These are phyloP conservation scores for Tetrastigma voinierianum DNA, from an alignment of 164 flowering plant genomes.

Conservation along the genomic window DNA sequence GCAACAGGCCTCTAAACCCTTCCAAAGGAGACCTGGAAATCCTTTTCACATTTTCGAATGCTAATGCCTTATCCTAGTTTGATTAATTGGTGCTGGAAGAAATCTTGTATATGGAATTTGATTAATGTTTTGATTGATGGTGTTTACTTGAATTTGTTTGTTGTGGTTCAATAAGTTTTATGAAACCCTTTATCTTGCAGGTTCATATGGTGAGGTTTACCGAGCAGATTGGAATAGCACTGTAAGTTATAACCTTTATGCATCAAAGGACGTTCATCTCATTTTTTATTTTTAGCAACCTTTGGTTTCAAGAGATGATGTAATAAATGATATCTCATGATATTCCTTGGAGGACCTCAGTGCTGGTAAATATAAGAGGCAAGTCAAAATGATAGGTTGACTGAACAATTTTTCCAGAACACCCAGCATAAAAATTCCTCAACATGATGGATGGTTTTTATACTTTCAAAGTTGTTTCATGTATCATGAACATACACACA, in stretches of 20 bases:
- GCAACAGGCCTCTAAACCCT: too few species aligned
- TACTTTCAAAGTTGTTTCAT: neutral
- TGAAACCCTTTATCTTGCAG: constrained; percentile 37
- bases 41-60: too few species aligned
- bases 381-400: neutral
- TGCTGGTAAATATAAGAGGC: neutral
- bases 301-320: neutral
- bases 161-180: neutral
- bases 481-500: neutral
- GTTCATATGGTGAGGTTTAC: constrained; percentile 97
- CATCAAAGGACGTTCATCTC: neutral
- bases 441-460: neutral
- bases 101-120: too few species aligned
- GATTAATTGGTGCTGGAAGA: too few species aligned
- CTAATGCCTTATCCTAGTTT: too few species aligned
- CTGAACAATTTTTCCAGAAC: too few species aligned
- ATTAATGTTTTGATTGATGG: neutral
- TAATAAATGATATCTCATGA: neutral
- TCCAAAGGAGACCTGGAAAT: too few species aligned
- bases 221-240: constrained; percentile 96
- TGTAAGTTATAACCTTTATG: constrained; percentile 45
- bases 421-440: too few species aligned
- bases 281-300: neutral
- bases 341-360: constrained; percentile 1
- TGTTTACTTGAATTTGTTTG: neutral